These are phyloP conservation scores for Globisporangium lucens DNA, from an alignment of 352 stramenopile genomes.

Conservation along the genomic window DNA sequence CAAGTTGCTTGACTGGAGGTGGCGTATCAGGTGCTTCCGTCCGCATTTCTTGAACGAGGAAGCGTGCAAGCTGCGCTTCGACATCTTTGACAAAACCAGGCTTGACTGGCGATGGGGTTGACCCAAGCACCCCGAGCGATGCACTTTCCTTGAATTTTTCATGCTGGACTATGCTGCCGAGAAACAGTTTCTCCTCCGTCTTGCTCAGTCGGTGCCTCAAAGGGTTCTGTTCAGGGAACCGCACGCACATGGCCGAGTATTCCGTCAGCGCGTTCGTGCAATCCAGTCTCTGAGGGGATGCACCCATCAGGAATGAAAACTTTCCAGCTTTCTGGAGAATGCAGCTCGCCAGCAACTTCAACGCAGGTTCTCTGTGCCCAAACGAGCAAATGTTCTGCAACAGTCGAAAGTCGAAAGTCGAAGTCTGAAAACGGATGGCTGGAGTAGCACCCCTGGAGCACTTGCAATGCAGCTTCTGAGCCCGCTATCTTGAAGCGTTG, in stretches of 20 bases:
- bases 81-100: background rate
- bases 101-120: background rate
- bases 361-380: slow-evolving; percentile 32
- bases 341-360: slow-evolving; percentile 30
- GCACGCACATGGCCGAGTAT: slow-evolving; percentile 8
- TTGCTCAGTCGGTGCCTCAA: background rate
- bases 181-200: background rate
- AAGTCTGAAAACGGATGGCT: slow-evolving; percentile 26
- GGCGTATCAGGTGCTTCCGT: background rate
- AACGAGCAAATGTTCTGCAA: slow-evolving; percentile 23
- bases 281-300: background rate
- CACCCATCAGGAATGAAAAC: background rate
- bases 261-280: background rate
- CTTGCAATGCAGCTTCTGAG: slow-evolving; percentile 32
- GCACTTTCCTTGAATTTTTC: background rate
- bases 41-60: background rate
- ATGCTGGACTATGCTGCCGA: background rate
- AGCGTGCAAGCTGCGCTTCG: background rate
- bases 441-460: slow-evolving; percentile 35
- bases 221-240: slow-evolving; percentile 19
- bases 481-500: slow-evolving; percentile 37
- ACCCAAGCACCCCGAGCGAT: background rate
- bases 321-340: slow-evolving; percentile 21
- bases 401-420: slow-evolving; percentile 26
- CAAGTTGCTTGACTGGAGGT: background rate